Percentiles rank a stretch among this genome's conserved stretches.
Evolutionary conservation across 768 basidiomycete genomes (phyloP).

Genomic region (Pisolithus orientalis): DNA sequence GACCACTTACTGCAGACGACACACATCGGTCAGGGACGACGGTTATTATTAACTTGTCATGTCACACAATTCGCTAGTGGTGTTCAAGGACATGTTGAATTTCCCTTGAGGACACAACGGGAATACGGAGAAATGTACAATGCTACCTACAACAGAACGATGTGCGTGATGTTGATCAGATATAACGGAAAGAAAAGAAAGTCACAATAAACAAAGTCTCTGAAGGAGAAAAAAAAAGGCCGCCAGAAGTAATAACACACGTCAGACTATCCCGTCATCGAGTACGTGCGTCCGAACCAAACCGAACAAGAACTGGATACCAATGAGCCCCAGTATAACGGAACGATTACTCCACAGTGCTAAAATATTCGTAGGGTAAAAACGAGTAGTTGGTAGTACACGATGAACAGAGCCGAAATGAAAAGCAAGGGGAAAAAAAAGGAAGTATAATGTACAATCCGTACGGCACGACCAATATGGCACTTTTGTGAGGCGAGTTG

Average conservation of each 20-base stretch:
- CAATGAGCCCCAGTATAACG: conserved; percentile 18
- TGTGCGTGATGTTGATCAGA: conserved; percentile 9
- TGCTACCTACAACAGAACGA: conserved; percentile 24
- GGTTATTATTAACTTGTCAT: too few relatives aligned
- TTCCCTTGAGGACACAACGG: background rate
- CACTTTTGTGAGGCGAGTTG: conserved; percentile 15
- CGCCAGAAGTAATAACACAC: conserved; percentile 16
- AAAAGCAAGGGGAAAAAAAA: conserved; percentile 1
- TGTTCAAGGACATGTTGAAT: too few relatives aligned
- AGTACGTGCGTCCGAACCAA: conserved; percentile 21
- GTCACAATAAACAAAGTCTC: conserved; percentile 13
- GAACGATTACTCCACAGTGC: conserved; percentile 26
- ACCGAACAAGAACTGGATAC: conserved; percentile 23
- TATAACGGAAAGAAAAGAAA: conserved; percentile 12
- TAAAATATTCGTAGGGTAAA: conserved; percentile 29
- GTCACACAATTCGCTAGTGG: too few relatives aligned
- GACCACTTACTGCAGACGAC: too few relatives aligned
- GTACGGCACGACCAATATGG: conserved; percentile 25
- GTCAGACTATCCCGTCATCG: conserved; percentile 25
- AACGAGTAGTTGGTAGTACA: conserved; percentile 29
- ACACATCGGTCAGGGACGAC: too few relatives aligned
- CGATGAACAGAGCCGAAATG: conserved; percentile 22
- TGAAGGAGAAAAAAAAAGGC: background rate
- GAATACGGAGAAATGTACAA: conserved; percentile 19
- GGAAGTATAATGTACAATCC: conserved; percentile 25